Base-by-base conservation (phyloP, 495 filamentous ascomycete species). In the Neurospora hispaniola region DNA sequence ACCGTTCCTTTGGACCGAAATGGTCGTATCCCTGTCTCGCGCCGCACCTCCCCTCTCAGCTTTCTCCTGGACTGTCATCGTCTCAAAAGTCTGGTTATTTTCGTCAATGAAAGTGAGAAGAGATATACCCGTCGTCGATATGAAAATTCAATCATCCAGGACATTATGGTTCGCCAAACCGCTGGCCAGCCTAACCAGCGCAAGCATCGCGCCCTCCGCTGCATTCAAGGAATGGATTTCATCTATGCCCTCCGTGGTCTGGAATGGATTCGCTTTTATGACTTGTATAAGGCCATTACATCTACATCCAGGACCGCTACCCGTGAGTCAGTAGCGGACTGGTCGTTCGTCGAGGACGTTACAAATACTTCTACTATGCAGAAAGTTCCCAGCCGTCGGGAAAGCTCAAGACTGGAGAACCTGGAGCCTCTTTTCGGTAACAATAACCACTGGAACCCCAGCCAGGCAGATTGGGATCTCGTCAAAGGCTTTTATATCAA, bases 241-340 rank as follows among this genome's bases (percentile, higher is more conserved):
- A 69, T 85, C 18, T 78, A 77, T 43, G 59, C 77, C 23, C 79
- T 85, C 0, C 82, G 84, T 4, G 83, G 82, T 2, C 74, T 85
- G 71, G 71, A 73, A 0, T 79, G 73, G 73, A 72, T 84, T 2
- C 76, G 76, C 0, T 82, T 81, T 40, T 81, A 81, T 31, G 83
- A 84, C 41, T 62, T 76, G 0, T 31, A 78, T 40, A 73, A 74
- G 27, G 70, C 74, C 0, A 8, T 62, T 0, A 10, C 70, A 0
- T 16, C 62, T 1, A 12, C 71, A 0, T 18, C 62, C 1, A 59
- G 73, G 3, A 68, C 42, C 0, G 54, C 68, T 23, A 69, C 38
- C 11, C 71, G 78, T 1, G 68, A 68, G 7, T 0, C 9, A 0
- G 74, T 84, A 3, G 41, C 74, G 3, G 83, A 85, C 43, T 79